Evolutionary conservation across 2,329 filamentous ascomycete species (phyloP).

Genomic region (Colletotrichum limetticola): DNA sequence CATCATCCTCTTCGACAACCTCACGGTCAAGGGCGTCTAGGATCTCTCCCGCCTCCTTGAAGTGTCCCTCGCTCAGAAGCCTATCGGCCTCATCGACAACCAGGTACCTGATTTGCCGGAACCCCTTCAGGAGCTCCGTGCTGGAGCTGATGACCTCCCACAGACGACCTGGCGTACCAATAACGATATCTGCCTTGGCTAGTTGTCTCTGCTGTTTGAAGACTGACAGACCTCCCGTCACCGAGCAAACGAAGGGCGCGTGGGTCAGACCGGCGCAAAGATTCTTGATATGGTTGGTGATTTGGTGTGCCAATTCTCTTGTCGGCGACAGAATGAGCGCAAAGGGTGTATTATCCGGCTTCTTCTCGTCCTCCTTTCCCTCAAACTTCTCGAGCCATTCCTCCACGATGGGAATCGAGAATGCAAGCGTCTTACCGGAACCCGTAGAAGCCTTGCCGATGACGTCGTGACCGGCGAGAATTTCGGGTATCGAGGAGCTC

Average conservation of each 20-base stretch:
- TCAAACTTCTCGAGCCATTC: slow-evolving; percentile 69
- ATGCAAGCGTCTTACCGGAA: slow-evolving; percentile 95
- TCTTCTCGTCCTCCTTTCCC: slow-evolving; percentile 40
- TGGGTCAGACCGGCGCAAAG: slow-evolving; percentile 72
- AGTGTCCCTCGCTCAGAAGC: slow-evolving; percentile 90
- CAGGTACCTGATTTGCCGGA: slow-evolving; percentile 82
- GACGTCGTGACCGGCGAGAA: slow-evolving; percentile 86
- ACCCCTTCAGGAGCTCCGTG: slow-evolving; percentile 72
- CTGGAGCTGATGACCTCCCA: slow-evolving; percentile 93
- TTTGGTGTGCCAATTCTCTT: slow-evolving; percentile 91
- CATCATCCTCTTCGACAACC: slow-evolving; percentile 69
- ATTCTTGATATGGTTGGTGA: slow-evolving; percentile 82
- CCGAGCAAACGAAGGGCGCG: slow-evolving; percentile 80
- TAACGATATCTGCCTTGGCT: slow-evolving; percentile 87
- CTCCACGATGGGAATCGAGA: slow-evolving; percentile 93
- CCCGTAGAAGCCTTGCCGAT: slow-evolving; percentile 97
- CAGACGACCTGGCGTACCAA: slow-evolving; percentile 89
- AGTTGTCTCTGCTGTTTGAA: slow-evolving; percentile 93
- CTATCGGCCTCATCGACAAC: slow-evolving; percentile 96
- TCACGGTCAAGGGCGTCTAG: slow-evolving; percentile 80
- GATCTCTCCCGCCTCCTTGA: slow-evolving; percentile 93
- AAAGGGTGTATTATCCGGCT: slow-evolving; percentile 62
- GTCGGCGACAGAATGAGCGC: slow-evolving; percentile 92
- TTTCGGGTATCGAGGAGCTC: slow-evolving; percentile 79
- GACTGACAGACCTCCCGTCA: slow-evolving; percentile 93